Evolutionary conservation across 1,139 yeast genomes (phyloP).

Genomic region (Suhomyces choctaworum): DNA sequence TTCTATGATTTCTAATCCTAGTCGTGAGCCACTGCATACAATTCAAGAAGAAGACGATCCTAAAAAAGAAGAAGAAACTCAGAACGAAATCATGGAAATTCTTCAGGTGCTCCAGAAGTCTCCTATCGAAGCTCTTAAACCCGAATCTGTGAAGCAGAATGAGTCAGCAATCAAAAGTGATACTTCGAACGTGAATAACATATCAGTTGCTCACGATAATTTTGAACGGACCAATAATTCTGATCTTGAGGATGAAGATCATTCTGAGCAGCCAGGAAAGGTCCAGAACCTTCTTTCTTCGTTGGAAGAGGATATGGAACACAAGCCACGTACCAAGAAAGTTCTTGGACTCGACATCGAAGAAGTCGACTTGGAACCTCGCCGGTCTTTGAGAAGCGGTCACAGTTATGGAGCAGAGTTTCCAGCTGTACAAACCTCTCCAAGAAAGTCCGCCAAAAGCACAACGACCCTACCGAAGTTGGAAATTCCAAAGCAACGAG

Average conservation of each 20-base stretch:
- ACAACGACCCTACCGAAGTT: slow-evolving; percentile 4
- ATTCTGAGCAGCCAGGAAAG: background rate
- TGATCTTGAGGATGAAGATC: background rate
- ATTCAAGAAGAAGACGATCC: background rate
- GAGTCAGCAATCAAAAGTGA: no score
- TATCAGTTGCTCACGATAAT: no score
- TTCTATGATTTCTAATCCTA: background rate
- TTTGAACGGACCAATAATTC: background rate
- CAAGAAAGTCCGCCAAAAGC: slow-evolving; percentile 3
- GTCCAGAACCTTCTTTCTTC: background rate
- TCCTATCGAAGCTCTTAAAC: no score
- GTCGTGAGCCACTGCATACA: background rate
- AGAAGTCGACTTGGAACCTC: slow-evolving; percentile 12
- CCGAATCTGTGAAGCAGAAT: no score
- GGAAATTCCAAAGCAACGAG: slow-evolving; percentile 13
- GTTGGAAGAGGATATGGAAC: slow-evolving; percentile 1
- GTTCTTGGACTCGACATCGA: slow-evolving; percentile 17
- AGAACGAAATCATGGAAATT: background rate
- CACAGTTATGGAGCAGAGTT: slow-evolving; percentile 10
- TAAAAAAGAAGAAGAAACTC: background rate
- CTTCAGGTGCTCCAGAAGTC: background rate
- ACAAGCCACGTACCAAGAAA: slow-evolving; percentile 11
- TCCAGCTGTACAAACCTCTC: slow-evolving; percentile 1
- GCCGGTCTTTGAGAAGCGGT: slow-evolving; percentile 14
- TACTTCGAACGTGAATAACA: no score